Base-by-base conservation (phyloP, 495 filamentous ascomycete genomes). In the Penicillium dipodomyicola region DNA sequence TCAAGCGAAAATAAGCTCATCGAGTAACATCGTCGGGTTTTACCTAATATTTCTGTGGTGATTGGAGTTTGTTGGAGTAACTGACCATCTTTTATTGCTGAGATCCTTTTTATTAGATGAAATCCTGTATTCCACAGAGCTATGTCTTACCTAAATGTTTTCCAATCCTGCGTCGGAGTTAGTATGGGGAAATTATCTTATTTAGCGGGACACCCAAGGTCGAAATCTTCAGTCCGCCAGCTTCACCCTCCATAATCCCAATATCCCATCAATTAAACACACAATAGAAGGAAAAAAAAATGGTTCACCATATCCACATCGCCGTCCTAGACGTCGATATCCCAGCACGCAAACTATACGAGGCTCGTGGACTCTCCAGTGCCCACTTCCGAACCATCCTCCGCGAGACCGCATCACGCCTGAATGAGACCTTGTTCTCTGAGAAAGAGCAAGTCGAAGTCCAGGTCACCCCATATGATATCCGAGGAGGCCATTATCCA, bases 291-390 rank as follows among this genome's bases (percentile, higher is more conserved):
- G 27, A 7, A 49, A 43, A 22, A n/a, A 56, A 40, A 6, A 67
- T 67, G 61, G 58, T 57, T 43, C 64, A 50, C 63, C 63, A 55
- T 46, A 64, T 71, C 45, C 68, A 72, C 52, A 60, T 73, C 49
- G 69, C 71, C 20, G 62, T 71, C 43, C 61, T 73, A 33, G 70
- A 73, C 54, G 64, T 67, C 35, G 70, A 73, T 37, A 67, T 73
- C 40, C 70, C 70, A 22, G 66, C 63, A 1, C 70, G 61, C 20
- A 22, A 51, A 5, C 58, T 71, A 9, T 73, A 73, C 53, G 65
- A 65, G 32, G 64, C 65, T 9, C 65, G 67, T 4, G 70, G 70
- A 7, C 60, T 73, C 15, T 73, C 62, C 60, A 73, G 70, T 35
- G 62, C 70, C 1, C 70, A 71, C 46, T 73, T 71, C 45, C 67